A percentile compares a stretch with the other conserved stretches of the same genome.
These are phyloP conservation scores for Aspergillus versicolor DNA, from an alignment of 2,329 filamentous ascomycete species.

Conservation along the genomic window DNA sequence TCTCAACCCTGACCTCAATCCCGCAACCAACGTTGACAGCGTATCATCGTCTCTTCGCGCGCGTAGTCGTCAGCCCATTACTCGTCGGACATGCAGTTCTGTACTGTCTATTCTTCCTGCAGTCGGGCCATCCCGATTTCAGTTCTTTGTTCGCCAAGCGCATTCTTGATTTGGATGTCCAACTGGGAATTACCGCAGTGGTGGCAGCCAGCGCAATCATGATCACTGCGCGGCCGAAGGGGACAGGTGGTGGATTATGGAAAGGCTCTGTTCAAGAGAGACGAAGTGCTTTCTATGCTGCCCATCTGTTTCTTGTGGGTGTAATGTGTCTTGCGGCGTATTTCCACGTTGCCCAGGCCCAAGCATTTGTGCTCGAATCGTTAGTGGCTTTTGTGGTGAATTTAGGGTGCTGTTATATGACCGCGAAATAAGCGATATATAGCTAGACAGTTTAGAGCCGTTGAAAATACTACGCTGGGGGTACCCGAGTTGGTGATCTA, in stretches of 20 bases:
- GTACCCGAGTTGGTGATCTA: background rate
- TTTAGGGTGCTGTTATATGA: conserved; percentile 27
- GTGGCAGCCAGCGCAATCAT: conserved; percentile 48
- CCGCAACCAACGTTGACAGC: conserved; percentile 57
- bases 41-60: conserved; percentile 59
- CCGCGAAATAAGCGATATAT: conserved; percentile 6
- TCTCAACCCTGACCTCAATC: conserved; percentile 53
- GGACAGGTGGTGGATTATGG: conserved; percentile 15
- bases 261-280: conserved; percentile 29
- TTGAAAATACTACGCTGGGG: background rate
- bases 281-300: conserved; percentile 53
- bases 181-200: conserved; percentile 54
- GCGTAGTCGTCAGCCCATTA: conserved; percentile 51
- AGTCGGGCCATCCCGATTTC: conserved; percentile 40
- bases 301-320: conserved; percentile 54
- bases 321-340: conserved; percentile 51
- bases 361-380: conserved; percentile 54
- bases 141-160: conserved; percentile 51
- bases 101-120: conserved; percentile 59
- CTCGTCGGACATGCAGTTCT: conserved; percentile 54
- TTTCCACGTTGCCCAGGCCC: conserved; percentile 57
- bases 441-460: too few species aligned
- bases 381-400: conserved; percentile 49
- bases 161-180: conserved; percentile 57
- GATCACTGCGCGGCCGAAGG: conserved; percentile 49